Conservation (phyloP, 768 basidiomycete species). For the Suillus americanus region DNA sequence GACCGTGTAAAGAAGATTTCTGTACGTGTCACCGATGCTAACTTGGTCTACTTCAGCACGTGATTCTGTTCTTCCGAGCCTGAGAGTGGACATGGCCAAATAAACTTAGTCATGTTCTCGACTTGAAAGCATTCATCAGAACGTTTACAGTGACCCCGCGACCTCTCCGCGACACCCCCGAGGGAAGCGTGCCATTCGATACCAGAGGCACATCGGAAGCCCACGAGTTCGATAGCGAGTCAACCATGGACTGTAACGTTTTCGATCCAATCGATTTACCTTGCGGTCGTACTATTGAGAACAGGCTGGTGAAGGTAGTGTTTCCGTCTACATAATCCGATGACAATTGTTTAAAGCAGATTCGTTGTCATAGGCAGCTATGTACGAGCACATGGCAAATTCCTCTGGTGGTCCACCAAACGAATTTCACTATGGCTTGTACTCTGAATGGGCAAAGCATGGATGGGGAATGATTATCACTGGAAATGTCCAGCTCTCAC, state of each 20-base stretch:
- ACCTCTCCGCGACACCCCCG: neutral
- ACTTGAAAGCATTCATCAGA: neutral
- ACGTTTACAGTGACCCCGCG: neutral
- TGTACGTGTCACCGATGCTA: no score
- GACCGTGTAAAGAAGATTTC: no score
- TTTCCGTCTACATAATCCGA: neutral
- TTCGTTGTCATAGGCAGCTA: conserved; percentile 58
- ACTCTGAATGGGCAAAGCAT: conserved; percentile 70
- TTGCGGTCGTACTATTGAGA: conserved; percentile 37
- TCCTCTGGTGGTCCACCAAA: conserved; percentile 75
- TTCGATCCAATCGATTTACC: conserved; percentile 31
- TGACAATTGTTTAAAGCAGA: neutral
- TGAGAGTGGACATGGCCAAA: no score
- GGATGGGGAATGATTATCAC: conserved; percentile 90
- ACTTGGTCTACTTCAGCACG: neutral
- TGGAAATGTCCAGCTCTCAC: conserved; percentile 76
- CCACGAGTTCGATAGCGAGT: neutral
- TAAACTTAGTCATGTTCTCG: no score
- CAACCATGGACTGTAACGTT: conserved; percentile 19
- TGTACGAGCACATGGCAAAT: conserved; percentile 81
- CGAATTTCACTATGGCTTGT: conserved; percentile 58
- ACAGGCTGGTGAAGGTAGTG: conserved; percentile 56
- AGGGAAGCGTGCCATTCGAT: neutral
- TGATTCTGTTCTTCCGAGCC: neutral
- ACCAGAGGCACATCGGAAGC: neutral